Evolutionary conservation across 129 eudicot species (phyloP).

Genomic region (Scalesia atractyloides): DNA sequence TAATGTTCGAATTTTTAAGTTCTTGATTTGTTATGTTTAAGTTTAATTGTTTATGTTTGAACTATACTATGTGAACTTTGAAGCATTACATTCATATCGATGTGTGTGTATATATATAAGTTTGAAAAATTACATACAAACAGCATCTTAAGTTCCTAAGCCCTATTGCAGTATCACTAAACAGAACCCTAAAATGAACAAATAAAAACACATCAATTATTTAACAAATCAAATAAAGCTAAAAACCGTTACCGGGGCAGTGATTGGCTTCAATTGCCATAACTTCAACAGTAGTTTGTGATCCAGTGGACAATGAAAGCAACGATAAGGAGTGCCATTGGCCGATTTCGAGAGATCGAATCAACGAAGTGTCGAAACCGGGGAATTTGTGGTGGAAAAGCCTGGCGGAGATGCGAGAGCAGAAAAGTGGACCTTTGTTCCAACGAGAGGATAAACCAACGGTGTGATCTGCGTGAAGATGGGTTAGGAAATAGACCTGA

Average conservation of each 20-base stretch:
- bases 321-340: constrained; percentile 55
- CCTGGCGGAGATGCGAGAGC: constrained; percentile 76
- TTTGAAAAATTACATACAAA: no score
- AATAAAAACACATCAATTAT: neutral
- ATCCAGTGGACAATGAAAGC: constrained; percentile 41
- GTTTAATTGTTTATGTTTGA: no score
- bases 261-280: constrained; percentile 84
- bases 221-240: constrained; percentile 4
- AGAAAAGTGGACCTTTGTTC: constrained; percentile 65
- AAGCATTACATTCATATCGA: no score
- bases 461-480: constrained; percentile 93
- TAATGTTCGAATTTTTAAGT: no score
- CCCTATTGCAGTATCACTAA: neutral
- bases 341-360: constrained; percentile 60
- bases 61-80: no score
- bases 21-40: no score
- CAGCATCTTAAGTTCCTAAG: neutral
- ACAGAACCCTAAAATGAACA: neutral
- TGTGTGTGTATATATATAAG: no score
- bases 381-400: constrained; percentile 82
- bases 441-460: constrained; percentile 72
- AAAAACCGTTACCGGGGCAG: constrained; percentile 64
- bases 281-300: constrained; percentile 37
- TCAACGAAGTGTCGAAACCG: constrained; percentile 57
- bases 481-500: constrained; percentile 80